Conservation (phyloP, 192 early-diverging fungal species). For the Phlyctochytrium planicorne region DNA sequence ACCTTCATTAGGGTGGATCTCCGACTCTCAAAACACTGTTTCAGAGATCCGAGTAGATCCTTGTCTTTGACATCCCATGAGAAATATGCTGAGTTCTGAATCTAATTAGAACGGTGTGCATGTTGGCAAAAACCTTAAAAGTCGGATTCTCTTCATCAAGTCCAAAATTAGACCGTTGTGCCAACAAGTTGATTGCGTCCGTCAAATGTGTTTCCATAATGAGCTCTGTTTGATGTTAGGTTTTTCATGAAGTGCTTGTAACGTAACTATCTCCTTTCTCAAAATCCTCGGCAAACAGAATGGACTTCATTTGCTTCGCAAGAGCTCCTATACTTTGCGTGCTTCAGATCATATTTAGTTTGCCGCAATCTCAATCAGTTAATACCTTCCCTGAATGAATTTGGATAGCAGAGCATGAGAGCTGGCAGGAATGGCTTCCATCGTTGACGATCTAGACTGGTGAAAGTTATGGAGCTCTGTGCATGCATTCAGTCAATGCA, state of each 20-base stretch:
- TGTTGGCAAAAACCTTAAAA: neutral
- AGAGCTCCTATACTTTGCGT: neutral
- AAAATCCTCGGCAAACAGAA: neutral
- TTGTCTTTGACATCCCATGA: conserved; percentile 17
- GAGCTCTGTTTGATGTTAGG: neutral
- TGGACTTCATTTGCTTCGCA: neutral
- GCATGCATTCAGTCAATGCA: neutral
- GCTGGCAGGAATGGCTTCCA: neutral
- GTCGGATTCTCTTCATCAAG: neutral
- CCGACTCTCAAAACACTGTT: neutral
- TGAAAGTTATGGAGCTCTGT: conserved; percentile 2
- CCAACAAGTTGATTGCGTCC: neutral
- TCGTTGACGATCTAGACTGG: neutral
- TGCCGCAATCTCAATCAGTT: neutral
- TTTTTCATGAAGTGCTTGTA: neutral
- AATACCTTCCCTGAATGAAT: conserved; percentile 5
- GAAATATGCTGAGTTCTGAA: conserved; percentile 4
- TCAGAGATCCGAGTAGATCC: conserved; percentile 2
- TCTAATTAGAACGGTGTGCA: neutral
- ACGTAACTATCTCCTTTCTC: neutral
- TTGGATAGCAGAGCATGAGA: neutral
- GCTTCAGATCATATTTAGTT: neutral
- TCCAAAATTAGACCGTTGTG: neutral
- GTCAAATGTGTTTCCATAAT: neutral
- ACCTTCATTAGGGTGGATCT: conserved; percentile 5